Evolutionary conservation across 1,284 basidiomycete species (phyloP), one percentile per base, ranked within the genome.

Genomic region (Phellopilus nigrolimitatus): DNA sequence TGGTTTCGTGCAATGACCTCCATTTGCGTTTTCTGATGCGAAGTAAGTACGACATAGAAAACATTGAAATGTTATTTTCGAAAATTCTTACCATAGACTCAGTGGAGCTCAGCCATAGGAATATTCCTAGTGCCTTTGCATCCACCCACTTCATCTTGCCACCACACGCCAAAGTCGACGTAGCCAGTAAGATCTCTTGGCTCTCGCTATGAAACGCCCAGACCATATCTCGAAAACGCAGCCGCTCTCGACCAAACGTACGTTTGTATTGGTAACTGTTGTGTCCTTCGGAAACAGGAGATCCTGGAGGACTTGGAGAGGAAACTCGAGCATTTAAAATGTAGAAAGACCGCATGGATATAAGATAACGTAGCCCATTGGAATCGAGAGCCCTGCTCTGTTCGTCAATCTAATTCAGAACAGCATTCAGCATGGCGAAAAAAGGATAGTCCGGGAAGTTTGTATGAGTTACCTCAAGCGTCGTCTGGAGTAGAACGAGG

Each of bases 141-240:
- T 94, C 89, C 7, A 75, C 68, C 95, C 95, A 97, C 38, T 79
- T 68, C 80, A 97, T 88, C 68, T 90, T 95, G 1, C 82, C 84
- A 19, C 75, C 76, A 59, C 88, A 93, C 4, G 89, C 83, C 7
- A 78, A 67, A 3, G 77, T 76, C 0, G 90, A 86, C 2, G 84
- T 82, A 21, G 76, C 73, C 30, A 97, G 66, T 10, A 98, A 68
- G 33, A 95, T 67, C 19, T 89, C 90, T 62, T 98, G 93, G 60
- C 83, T 90, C 65, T 95, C 88, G 63, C 93, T 97, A 62, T 95
- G 89, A 61, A 88, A 93, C 0, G 94, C 95, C 93, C 94, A 98
- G 7, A 95, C 76, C 70, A 95, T 91, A 64, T 97, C 95, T 33
- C 93, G 82, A 65, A 90, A 95, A 17, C 90, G 82, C 45, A 95